phyloP scores from a whole-genome alignment of 768 basidiomycete species.

The Podaxis rugospora region DNA sequence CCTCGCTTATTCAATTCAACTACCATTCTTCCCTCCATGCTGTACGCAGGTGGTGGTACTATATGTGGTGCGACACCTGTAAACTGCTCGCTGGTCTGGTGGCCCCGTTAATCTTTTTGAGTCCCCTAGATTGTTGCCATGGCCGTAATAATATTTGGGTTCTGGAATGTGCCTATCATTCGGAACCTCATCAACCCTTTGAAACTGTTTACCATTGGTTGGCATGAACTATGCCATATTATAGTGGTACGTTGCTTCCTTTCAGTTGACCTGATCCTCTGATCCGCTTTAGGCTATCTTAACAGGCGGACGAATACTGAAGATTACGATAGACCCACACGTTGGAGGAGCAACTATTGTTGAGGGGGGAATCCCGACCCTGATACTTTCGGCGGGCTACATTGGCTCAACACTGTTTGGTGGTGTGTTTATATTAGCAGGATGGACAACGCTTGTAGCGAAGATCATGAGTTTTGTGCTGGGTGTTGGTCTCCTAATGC shows the following conservation, averaged over 20 bases:
- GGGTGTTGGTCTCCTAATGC: conserved; percentile 81
- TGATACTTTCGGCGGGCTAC: conserved; percentile 78
- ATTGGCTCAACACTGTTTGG: conserved; percentile 80
- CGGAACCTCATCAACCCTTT: conserved; percentile 78
- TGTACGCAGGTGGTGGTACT: conserved; percentile 61
- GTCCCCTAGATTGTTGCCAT: conserved; percentile 68
- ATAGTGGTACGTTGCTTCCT: conserved; percentile 47
- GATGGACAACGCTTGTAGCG: conserved; percentile 85
- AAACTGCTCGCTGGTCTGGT: conserved; percentile 1
- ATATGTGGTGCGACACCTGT: conserved; percentile 57
- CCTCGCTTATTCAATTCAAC: conserved; percentile 17
- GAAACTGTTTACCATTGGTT: conserved; percentile 85
- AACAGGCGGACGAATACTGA: conserved; percentile 72
- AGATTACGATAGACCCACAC: conserved; percentile 82
- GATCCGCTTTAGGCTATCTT: conserved; percentile 54
- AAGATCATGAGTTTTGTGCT: conserved; percentile 92
- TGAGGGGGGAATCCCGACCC: conserved; percentile 67
- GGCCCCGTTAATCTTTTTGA: conserved; percentile 1
- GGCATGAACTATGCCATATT: conserved; percentile 87
- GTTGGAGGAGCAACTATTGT: conserved; percentile 74
- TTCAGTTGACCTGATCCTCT: background rate
- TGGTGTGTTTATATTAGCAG: conserved; percentile 76
- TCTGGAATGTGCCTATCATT: conserved; percentile 84
- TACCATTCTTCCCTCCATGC: conserved; percentile 17
- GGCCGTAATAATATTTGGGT: conserved; percentile 80